phyloP scores from a whole-genome alignment of 768 basidiomycete genomes.

The Epithele typhae region DNA sequence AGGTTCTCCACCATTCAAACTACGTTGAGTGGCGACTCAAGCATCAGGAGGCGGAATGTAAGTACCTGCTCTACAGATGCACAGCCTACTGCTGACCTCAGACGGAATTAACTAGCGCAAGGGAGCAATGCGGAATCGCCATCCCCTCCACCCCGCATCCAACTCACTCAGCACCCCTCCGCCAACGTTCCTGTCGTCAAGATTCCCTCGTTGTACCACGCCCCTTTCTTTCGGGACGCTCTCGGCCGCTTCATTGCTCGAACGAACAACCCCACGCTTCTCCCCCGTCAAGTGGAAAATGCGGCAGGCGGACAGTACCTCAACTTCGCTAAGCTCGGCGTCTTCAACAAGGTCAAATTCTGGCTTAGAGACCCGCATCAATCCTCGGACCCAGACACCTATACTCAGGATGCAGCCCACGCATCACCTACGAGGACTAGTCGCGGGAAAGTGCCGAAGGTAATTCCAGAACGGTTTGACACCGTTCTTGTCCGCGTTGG shows the following conservation, averaged over 20 bases:
- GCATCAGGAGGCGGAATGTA: background rate
- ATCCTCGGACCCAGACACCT: background rate
- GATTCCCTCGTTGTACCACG: background rate
- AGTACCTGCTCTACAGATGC: background rate
- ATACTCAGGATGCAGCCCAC: constrained; percentile 28
- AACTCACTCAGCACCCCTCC: constrained; percentile 3
- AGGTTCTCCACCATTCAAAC: constrained; percentile 6
- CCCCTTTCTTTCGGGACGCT: constrained; percentile 1
- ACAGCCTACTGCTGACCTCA: no score
- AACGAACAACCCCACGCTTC: background rate
- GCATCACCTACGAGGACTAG: constrained; percentile 17
- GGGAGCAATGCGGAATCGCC: background rate
- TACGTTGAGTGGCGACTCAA: constrained; percentile 9
- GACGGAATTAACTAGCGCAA: no score
- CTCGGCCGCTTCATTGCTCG: constrained; percentile 5
- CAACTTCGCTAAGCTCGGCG: constrained; percentile 22
- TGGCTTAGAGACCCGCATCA: constrained; percentile 8
- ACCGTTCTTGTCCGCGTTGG: constrained; percentile 24
- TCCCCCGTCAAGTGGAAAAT: background rate
- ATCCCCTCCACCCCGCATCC: background rate
- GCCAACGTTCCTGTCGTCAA: background rate
- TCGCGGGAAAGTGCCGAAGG: constrained; percentile 6
- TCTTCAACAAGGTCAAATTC: constrained; percentile 31
- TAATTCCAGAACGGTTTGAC: constrained; percentile 32
- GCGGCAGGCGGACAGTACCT: constrained; percentile 3